Percentiles rank a stretch among this genome's conserved stretches.
Conservation (phyloP, 2,329 filamentous ascomycete species). For the Colletotrichum paranaense region DNA sequence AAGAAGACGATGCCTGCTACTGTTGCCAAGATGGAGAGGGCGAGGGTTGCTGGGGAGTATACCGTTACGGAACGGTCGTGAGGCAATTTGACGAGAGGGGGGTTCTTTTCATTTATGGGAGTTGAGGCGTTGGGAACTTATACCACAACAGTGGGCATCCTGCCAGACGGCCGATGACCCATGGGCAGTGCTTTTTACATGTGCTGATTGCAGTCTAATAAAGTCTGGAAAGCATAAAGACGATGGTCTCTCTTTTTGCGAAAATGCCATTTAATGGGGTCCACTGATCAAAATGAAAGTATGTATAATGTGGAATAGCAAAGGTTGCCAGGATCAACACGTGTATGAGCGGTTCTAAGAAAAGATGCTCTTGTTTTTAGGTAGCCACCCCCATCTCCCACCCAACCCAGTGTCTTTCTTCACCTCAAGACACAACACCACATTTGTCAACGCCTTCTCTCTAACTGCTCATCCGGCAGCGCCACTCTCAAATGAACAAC, state of each 20-base stretch:
- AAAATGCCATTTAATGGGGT: not conserved
- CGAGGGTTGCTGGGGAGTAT: conserved; percentile 69
- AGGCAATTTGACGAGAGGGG: not conserved
- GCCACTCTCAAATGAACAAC: conserved; percentile 23
- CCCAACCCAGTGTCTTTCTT: conserved; percentile 5
- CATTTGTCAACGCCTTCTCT: conserved; percentile 33
- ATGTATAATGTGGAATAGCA: conserved; percentile 25
- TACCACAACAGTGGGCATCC: conserved; percentile 9
- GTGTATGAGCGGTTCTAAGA: conserved; percentile 25
- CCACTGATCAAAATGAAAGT: conserved; percentile 16
- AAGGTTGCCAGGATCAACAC: conserved; percentile 7
- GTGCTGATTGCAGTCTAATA: not conserved
- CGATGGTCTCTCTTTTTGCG: not conserved
- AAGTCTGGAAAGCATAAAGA: not conserved
- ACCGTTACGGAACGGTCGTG: conserved; percentile 55
- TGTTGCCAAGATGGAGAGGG: conserved; percentile 74
- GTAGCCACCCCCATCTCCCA: not conserved
- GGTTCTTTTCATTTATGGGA: not conserved
- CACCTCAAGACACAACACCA: conserved; percentile 20
- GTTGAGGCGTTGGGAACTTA: conserved; percentile 16
- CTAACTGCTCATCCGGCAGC: conserved; percentile 30
- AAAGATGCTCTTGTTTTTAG: conserved; percentile 34
- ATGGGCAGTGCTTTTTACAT: not conserved
- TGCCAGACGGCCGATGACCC: not conserved
- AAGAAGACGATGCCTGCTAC: conserved; percentile 71